Evolutionary conservation across 352 stramenopile species (phyloP).

Genomic region (Thalassiosira livingstoniorum): DNA sequence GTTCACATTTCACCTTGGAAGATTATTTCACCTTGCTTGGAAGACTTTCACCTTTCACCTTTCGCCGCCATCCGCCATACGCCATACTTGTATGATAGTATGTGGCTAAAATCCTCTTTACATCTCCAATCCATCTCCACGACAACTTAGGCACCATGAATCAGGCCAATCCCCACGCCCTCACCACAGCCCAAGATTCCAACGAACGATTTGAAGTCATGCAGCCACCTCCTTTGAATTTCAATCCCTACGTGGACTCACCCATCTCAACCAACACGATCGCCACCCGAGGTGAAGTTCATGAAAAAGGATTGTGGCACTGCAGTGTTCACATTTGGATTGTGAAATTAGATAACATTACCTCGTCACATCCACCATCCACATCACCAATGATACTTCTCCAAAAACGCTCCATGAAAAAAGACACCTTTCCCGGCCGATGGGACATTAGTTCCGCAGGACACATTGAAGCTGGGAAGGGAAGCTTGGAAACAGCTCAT

Average conservation of each 20-base stretch:
- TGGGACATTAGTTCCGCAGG: constrained; percentile 70
- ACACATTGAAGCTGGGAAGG: constrained; percentile 56
- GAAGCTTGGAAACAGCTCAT: constrained; percentile 33
- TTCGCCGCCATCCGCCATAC: too few species aligned
- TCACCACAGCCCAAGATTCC: constrained; percentile 56
- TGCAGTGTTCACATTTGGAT: constrained; percentile 71
- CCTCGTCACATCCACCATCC: neutral
- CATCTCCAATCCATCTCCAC: too few species aligned
- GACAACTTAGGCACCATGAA: neutral
- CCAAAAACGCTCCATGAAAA: constrained; percentile 61
- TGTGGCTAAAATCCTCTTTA: too few species aligned
- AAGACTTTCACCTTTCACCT: too few species aligned
- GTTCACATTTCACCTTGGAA: too few species aligned
- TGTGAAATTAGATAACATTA: too few species aligned
- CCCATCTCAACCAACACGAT: constrained; percentile 44
- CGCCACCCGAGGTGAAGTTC: constrained; percentile 25
- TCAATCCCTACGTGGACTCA: constrained; percentile 48
- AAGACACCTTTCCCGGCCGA: constrained; percentile 69
- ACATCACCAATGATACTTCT: constrained; percentile 45
- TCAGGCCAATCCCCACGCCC: constrained; percentile 41
- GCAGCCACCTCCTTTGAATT: constrained; percentile 47
- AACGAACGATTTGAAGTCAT: constrained; percentile 65
- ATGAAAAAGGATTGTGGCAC: constrained; percentile 63
- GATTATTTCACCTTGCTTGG: too few species aligned
- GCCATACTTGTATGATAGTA: too few species aligned